These are phyloP conservation scores for Spongiforma sp. DNA, from an alignment of 1,284 basidiomycete species.

Conservation along the genomic window DNA sequence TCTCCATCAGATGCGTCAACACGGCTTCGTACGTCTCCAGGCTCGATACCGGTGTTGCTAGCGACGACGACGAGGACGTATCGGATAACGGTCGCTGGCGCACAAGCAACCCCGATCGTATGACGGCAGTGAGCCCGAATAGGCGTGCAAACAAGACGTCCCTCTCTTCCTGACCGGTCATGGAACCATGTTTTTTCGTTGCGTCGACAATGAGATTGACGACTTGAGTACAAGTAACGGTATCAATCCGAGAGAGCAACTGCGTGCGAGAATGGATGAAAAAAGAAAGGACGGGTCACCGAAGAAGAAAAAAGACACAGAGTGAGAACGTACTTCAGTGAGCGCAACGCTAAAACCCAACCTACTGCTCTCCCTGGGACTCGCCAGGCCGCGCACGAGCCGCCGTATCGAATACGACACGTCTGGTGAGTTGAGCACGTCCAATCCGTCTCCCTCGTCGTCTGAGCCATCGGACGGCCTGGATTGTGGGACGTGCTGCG, in stretches of 20 bases:
- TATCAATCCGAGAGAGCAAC: constrained; percentile 83
- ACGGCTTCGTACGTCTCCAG: constrained; percentile 67
- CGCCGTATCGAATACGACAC: constrained; percentile 89
- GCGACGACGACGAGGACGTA: constrained; percentile 47
- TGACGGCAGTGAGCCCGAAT: constrained; percentile 87
- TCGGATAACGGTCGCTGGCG: constrained; percentile 57
- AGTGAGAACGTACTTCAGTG: constrained; percentile 74
- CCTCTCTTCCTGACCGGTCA: constrained; percentile 91
- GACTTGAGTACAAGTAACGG: constrained; percentile 80
- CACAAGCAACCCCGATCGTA: constrained; percentile 83
- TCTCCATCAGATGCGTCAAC: constrained; percentile 65
- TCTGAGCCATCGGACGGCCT: constrained; percentile 48
- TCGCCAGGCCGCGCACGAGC: constrained; percentile 88
- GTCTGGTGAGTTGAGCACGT: constrained; percentile 81
- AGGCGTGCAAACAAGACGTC: constrained; percentile 92
- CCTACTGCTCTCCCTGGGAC: constrained; percentile 91
- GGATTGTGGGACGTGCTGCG: constrained; percentile 55
- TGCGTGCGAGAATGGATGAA: constrained; percentile 37
- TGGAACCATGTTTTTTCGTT: constrained; percentile 71
- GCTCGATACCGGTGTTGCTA: constrained; percentile 52
- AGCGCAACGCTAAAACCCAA: constrained; percentile 96
- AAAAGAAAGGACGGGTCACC: neutral
- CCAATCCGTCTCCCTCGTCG: constrained; percentile 58
- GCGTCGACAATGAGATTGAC: constrained; percentile 73
- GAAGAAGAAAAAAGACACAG: constrained; percentile 11